phyloP scores from a whole-genome alignment of 2,329 filamentous ascomycete species.

The Pseudocercospora pini-densiflorae region DNA sequence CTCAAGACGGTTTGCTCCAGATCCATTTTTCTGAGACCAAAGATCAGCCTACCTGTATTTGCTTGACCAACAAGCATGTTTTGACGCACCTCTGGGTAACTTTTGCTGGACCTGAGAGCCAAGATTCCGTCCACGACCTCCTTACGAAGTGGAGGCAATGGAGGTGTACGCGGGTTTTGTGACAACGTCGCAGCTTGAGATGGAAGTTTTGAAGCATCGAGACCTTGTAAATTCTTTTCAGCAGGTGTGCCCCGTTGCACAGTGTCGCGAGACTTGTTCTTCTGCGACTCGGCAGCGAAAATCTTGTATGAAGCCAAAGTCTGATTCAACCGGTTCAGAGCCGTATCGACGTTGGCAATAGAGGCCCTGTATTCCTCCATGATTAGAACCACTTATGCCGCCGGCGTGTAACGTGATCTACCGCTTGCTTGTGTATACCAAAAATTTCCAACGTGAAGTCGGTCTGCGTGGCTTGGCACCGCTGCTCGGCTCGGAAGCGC shows the following conservation, averaged over 20 bases:
- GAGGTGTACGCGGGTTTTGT: neutral
- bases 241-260: neutral
- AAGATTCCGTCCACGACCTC: conserved; percentile 8
- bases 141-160: neutral
- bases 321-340: conserved; percentile 37
- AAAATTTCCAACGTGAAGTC: conserved; percentile 1
- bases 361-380: conserved; percentile 39
- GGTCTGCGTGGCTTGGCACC: neutral
- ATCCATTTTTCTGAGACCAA: conserved; percentile 14
- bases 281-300: conserved; percentile 20
- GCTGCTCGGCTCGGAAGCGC: too few species aligned
- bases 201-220: neutral
- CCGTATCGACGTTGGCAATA: conserved; percentile 37
- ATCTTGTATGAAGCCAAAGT: conserved; percentile 38
- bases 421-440: neutral
- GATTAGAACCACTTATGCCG: conserved; percentile 1
- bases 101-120: conserved; percentile 18
- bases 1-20: conserved; percentile 15
- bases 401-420: neutral
- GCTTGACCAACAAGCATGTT: neutral
- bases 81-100: conserved; percentile 30
- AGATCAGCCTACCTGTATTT: conserved; percentile 26
- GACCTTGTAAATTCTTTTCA: neutral
- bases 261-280: neutral
- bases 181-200: neutral